phyloP scores from a whole-genome alignment of 352 stramenopile species.

The Thalassiosira pacifica region DNA sequence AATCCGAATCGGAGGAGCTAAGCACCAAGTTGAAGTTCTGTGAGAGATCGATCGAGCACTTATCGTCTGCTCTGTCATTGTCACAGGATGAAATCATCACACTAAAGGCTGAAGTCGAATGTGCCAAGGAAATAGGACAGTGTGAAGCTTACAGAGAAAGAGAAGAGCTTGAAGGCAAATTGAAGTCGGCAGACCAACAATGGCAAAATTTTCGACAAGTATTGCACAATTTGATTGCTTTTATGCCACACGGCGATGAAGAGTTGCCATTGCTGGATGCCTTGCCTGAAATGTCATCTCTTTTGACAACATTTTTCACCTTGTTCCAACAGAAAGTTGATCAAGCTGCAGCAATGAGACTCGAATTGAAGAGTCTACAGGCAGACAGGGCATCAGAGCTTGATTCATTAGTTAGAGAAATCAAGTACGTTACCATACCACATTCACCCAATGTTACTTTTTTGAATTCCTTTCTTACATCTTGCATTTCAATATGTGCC shows the following conservation, averaged over 20 bases:
- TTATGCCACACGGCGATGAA: conserved; percentile 10
- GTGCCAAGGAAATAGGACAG: conserved; percentile 35
- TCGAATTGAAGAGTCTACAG: conserved; percentile 11
- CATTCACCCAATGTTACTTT: background rate
- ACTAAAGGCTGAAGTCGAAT: conserved; percentile 48
- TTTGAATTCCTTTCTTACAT: background rate
- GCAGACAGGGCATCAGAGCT: conserved; percentile 23
- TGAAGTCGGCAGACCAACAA: conserved; percentile 28
- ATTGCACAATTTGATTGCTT: conserved; percentile 22
- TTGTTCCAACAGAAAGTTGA: conserved; percentile 43
- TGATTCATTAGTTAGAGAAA: conserved; percentile 23
- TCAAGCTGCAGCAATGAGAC: conserved; percentile 25
- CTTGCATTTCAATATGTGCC: background rate
- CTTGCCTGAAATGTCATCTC: conserved; percentile 49
- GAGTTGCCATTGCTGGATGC: conserved; percentile 33
- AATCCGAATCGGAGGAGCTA: conserved; percentile 43
- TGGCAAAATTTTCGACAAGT: conserved; percentile 29
- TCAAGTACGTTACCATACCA: conserved; percentile 34
- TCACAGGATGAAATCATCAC: conserved; percentile 48
- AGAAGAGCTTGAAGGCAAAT: conserved; percentile 37
- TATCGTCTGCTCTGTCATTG: conserved; percentile 37
- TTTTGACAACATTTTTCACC: conserved; percentile 40
- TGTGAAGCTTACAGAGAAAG: conserved; percentile 30
- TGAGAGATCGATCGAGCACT: conserved; percentile 24
- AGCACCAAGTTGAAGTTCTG: conserved; percentile 7